Evolutionary conservation across 2,329 filamentous ascomycete species (phyloP), one percentile per base, ranked within the genome.

Genomic region (Penicillium hordei): DNA sequence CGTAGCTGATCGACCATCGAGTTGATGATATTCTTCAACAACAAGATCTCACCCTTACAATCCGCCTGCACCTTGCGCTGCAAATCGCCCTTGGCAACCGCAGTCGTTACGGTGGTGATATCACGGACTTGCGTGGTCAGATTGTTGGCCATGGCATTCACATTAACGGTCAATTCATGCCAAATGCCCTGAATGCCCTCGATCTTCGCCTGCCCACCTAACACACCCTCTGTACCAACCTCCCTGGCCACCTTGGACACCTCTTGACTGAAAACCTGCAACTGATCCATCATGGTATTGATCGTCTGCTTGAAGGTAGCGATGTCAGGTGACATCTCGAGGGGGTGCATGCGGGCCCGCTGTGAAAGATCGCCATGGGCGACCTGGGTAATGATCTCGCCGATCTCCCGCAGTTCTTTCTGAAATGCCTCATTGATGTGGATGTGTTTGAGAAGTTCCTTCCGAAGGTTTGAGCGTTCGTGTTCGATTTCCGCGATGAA

Each of bases 1-100:
- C 95, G 90, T 56, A 97, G 81, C 73, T 96, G 93, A 74, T 96
- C 93, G 60, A 97, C 93, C 93, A 97, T 97, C 71, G 89, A 93
- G 77, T 97, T 97, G 81, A 97, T 97, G 44, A 93, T 97, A 60
- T 91, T 91, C 78, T 97, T 97, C 70, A 97, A 89, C 80, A 89
- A 89, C 74, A 86, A 89, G 70, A 91, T 97, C 81, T 93, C 93
- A 74, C 89, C 94, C 79, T 87, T 89, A 75, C 89, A 92, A 68
- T 90, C 90, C 55, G 91, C 92, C 73, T 95, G 91, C 33, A 97
- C 93, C 75, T 96, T 96, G 74, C 96, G 92, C 49, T 92, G 96
- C 67, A 97, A 81, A 74, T 97, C 93, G 75, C 93, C 93, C 74
- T 85, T 84, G 57, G 85, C 85, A 55, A 88, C 85, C 25, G 85